These are phyloP conservation scores for Hippophae rhamnoides DNA, from an alignment of 306 rosid species.

Conservation along the genomic window DNA sequence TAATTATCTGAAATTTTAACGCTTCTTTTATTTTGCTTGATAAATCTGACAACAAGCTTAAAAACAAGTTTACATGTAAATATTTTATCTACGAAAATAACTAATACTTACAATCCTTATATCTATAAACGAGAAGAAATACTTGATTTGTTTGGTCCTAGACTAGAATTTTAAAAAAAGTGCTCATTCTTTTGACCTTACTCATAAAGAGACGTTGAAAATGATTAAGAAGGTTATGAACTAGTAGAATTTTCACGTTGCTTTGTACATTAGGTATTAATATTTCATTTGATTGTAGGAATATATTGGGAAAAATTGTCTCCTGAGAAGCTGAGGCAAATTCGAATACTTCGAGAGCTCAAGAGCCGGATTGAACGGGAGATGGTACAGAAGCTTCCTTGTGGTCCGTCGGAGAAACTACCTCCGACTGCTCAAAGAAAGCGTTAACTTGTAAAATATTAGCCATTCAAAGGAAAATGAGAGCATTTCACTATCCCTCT, in stretches of 20 bases:
- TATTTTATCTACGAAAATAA: no score
- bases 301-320: slow-evolving; percentile 93
- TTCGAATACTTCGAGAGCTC: slow-evolving; percentile 72
- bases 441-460: neutral
- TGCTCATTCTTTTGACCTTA: no score
- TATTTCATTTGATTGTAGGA: slow-evolving; percentile 28
- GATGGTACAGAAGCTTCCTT: slow-evolving; percentile 61
- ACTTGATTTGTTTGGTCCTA: no score
- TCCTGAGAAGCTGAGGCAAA: slow-evolving; percentile 79
- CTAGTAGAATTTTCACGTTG: neutral
- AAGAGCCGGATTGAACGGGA: slow-evolving; percentile 58
- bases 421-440: slow-evolving; percentile 69
- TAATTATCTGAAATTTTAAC: no score
- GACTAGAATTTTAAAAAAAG: no score
- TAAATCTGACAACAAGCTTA: no score
- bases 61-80: no score
- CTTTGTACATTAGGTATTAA: neutral
- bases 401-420: slow-evolving; percentile 69
- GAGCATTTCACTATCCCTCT: neutral
- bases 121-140: no score
- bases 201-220: neutral
- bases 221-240: neutral
- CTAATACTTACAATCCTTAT: no score
- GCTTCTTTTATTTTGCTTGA: no score
- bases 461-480: neutral